Evolutionary conservation across 257 asterid genomes (phyloP).

Genomic region (Solanum sparsipilum): DNA sequence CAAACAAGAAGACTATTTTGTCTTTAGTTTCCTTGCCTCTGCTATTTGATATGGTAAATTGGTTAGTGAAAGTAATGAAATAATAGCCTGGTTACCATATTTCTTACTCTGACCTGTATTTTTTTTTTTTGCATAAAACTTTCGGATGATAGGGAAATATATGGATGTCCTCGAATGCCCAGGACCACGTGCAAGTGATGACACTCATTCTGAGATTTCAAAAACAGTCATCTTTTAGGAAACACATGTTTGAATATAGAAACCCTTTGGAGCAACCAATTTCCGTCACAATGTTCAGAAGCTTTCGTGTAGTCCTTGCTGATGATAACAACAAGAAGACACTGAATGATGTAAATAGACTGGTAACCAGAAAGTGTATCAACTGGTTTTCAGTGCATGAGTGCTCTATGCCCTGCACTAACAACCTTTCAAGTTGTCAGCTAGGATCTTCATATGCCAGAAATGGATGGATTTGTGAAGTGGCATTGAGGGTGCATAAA

Average conservation of each 20-base stretch:
- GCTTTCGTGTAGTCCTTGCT: constrained; percentile 16
- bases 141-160: constrained; percentile 34
- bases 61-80: not conserved
- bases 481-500: constrained; percentile 22
- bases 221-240: constrained; percentile 19
- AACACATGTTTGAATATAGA: constrained; percentile 15
- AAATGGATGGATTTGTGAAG: constrained; percentile 34
- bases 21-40: not conserved
- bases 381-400: constrained; percentile 22
- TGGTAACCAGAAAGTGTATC: constrained; percentile 25
- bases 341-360: constrained; percentile 16
- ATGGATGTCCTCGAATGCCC: constrained; percentile 25
- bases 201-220: constrained; percentile 20
- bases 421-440: constrained; percentile 15
- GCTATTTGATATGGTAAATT: not conserved
- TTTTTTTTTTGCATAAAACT: not conserved
- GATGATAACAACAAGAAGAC: not conserved
- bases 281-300: constrained; percentile 12
- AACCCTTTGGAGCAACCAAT: not conserved
- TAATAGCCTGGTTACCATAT: not conserved
- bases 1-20: not conserved
- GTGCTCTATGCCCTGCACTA: constrained; percentile 12
- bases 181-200: constrained; percentile 18
- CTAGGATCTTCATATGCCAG: constrained; percentile 38
- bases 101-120: not conserved